These are phyloP conservation scores for Paratinospora sagittata DNA, from an alignment of 164 flowering plant species.

Conservation along the genomic window DNA sequence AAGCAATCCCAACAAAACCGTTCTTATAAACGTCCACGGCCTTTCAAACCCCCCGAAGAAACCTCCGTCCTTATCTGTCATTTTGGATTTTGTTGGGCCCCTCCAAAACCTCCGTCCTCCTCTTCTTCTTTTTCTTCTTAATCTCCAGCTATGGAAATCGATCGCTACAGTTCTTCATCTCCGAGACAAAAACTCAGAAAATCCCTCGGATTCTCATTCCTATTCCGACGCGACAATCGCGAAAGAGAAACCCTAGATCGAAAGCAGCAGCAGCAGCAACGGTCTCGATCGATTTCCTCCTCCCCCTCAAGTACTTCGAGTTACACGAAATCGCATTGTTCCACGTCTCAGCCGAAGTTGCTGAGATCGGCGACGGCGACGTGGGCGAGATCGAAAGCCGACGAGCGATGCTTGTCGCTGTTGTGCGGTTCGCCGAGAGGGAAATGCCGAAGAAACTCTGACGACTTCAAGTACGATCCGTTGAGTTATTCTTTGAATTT, in stretches of 20 bases:
- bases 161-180: not conserved
- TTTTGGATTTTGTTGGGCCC: no score
- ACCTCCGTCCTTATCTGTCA: no score
- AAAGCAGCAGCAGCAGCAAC: no score
- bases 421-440: not conserved
- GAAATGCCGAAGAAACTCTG: no score
- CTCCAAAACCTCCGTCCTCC: not conserved
- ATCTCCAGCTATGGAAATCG: not conserved
- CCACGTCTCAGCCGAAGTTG: not conserved
- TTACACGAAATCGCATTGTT: not conserved
- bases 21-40: no score
- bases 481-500: not conserved
- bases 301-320: not conserved
- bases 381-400: not conserved
- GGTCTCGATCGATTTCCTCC: not conserved
- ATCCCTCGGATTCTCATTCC: no score
- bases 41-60: no score
- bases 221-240: no score
- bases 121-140: no score
- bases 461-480: not conserved
- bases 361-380: not conserved
- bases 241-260: no score
- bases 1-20: no score
- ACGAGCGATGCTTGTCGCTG: not conserved
- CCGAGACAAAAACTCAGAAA: not conserved